Percentiles rank a stretch among this genome's conserved stretches.
phyloP scores from a whole-genome alignment of 306 rosid species.

The Rosa lucieae region DNA sequence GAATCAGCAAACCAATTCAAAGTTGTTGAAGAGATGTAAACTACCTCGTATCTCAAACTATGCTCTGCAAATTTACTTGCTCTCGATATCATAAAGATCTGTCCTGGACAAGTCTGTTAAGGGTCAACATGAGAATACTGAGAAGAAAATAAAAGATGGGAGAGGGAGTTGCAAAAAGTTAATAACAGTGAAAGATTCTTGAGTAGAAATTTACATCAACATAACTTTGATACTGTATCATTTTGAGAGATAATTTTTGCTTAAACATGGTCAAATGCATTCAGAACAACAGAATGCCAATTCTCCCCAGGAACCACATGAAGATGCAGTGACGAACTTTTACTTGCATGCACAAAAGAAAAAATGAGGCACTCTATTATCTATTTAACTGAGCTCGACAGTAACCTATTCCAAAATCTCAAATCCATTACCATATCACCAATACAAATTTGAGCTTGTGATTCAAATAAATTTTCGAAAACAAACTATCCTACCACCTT shows the following conservation, averaged over 20 bases:
- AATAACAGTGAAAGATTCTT: background rate
- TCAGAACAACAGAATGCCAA: background rate
- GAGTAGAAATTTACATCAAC: conserved; percentile 9
- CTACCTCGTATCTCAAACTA: conserved; percentile 21
- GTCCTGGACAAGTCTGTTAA: conserved; percentile 49
- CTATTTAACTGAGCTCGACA: background rate
- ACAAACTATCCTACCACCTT: background rate
- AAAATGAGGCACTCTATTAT: background rate
- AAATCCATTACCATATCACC: background rate
- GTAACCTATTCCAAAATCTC: background rate
- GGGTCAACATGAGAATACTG: conserved; percentile 32
- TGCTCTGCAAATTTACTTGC: conserved; percentile 51
- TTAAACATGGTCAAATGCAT: background rate
- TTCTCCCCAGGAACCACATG: background rate
- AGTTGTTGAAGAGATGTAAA: conserved; percentile 17
- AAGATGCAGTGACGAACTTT: background rate
- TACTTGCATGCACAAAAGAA: background rate
- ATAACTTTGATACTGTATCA: background rate
- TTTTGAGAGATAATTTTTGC: background rate
- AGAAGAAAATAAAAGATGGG: background rate
- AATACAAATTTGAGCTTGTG: background rate
- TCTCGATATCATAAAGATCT: conserved; percentile 72
- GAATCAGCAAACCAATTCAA: conserved; percentile 14
- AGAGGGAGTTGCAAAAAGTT: background rate
- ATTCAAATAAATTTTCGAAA: background rate